phyloP scores from a whole-genome alignment of 495 filamentous ascomycete species.

The Opeltia flavorubescens region DNA sequence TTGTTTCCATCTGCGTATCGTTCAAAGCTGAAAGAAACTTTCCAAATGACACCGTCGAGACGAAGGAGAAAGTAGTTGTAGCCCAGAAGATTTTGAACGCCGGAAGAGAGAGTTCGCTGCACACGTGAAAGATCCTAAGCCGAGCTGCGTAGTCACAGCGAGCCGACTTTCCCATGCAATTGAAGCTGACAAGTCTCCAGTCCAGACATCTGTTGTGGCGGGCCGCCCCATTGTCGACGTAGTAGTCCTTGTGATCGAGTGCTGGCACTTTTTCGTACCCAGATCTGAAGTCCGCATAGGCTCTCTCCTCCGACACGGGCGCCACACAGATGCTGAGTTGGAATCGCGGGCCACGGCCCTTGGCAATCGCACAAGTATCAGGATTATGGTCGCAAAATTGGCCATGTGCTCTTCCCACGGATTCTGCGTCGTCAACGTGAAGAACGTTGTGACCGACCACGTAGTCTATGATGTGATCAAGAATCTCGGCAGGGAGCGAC shows the following conservation, averaged over 20 bases:
- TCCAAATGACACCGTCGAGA: background rate
- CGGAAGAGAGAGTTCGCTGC: slow-evolving; percentile 6
- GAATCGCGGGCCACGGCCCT: background rate
- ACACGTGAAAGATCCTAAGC: slow-evolving; percentile 4
- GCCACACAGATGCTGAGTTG: background rate
- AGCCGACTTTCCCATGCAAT: too few relatives aligned
- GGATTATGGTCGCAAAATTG: background rate
- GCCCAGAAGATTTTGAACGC: slow-evolving; percentile 5
- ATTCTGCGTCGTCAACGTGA: slow-evolving; percentile 6
- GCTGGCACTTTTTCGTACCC: background rate
- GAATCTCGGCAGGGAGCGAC: slow-evolving; percentile 3
- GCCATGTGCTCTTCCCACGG: background rate
- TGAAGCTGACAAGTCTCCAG: too few relatives aligned
- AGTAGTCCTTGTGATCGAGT: background rate
- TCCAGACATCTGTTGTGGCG: background rate
- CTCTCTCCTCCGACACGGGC: background rate
- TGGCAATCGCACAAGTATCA: background rate
- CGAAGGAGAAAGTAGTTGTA: slow-evolving; percentile 11
- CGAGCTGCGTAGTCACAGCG: too few relatives aligned
- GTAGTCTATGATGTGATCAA: slow-evolving; percentile 5
- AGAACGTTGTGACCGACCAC: slow-evolving; percentile 5
- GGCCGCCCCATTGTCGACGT: background rate
- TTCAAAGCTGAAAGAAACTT: slow-evolving; percentile 2
- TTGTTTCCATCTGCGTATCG: background rate
- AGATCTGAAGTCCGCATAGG: background rate